A percentile compares a stretch with the other conserved stretches of the same genome.
Evolutionary conservation across 208 protist genomes (phyloP).

Genomic region (Trypanosoma congolense): DNA sequence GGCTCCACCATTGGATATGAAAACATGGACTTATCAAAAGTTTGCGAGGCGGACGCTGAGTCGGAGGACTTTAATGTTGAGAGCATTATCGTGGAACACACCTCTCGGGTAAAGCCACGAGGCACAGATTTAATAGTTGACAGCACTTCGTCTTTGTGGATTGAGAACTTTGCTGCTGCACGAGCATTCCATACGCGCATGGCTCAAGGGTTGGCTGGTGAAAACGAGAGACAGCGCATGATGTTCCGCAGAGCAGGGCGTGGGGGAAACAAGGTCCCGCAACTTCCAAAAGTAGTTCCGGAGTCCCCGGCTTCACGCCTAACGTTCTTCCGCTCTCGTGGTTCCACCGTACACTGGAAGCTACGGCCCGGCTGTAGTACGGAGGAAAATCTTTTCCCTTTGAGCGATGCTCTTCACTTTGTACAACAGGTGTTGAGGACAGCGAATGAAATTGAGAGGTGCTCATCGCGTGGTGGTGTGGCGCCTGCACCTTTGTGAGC

Average conservation of each 20-base stretch:
- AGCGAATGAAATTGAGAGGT: slow-evolving; percentile 79
- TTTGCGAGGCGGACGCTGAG: slow-evolving; percentile 73
- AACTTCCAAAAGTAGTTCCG: slow-evolving; percentile 17
- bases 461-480: slow-evolving; percentile 53
- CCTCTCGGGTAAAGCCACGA: slow-evolving; percentile 52
- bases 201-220: slow-evolving; percentile 24
- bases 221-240: slow-evolving; percentile 1
- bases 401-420: slow-evolving; percentile 76
- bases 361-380: slow-evolving; percentile 47
- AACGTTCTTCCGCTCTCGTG: slow-evolving; percentile 72
- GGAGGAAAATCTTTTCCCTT: slow-evolving; percentile 71
- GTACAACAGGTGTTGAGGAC: slow-evolving; percentile 74
- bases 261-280: background rate
- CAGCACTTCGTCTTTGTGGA: slow-evolving; percentile 76
- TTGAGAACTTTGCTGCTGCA: slow-evolving; percentile 86
- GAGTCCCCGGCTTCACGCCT: slow-evolving; percentile 64
- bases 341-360: slow-evolving; percentile 80
- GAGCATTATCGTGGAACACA: slow-evolving; percentile 85
- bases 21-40: slow-evolving; percentile 72
- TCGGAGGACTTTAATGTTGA: slow-evolving; percentile 84
- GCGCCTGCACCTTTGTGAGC: slow-evolving; percentile 65
- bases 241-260: slow-evolving; percentile 1
- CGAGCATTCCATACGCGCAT: slow-evolving; percentile 63
- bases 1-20: slow-evolving; percentile 77
- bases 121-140: slow-evolving; percentile 73